Conservation (phyloP, 495 filamentous ascomycete genomes). For the Cairneyella variabilis region DNA sequence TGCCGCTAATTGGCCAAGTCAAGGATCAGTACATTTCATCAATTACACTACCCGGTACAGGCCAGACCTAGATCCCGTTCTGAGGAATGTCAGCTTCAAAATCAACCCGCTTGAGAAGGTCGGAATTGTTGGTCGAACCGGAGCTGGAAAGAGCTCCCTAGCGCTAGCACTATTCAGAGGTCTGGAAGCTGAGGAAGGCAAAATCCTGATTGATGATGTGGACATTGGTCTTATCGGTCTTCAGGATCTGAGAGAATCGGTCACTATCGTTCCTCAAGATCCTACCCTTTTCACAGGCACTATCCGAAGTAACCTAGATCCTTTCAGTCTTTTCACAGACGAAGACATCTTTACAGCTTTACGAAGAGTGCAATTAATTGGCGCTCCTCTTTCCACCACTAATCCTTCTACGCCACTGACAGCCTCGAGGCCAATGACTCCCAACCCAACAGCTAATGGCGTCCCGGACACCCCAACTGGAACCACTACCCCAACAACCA, state of each 20-base stretch:
- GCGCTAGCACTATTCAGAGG: conserved; percentile 95
- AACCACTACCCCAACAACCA: conserved; percentile 46
- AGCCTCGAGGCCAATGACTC: conserved; percentile 21
- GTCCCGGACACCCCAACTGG: conserved; percentile 12
- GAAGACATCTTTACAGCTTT: conserved; percentile 87
- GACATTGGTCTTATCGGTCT: conserved; percentile 88
- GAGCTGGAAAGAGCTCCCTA: conserved; percentile 95
- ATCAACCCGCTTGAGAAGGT: conserved; percentile 88
- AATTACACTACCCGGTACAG: conserved; percentile 88
- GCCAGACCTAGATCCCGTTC: conserved; percentile 77
- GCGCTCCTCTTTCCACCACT: conserved; percentile 31
- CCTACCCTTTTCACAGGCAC: conserved; percentile 97
- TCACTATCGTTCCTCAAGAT: conserved; percentile 98
- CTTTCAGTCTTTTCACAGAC: conserved; percentile 87
- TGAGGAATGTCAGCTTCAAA: conserved; percentile 79
- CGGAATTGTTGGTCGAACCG: conserved; percentile 94
- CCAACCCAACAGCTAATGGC: conserved; percentile 15
- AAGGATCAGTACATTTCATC: conserved; percentile 82
- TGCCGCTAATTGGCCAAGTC: conserved; percentile 73
- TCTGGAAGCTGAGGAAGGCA: conserved; percentile 88
- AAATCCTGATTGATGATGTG: conserved; percentile 85
- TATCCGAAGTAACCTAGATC: conserved; percentile 91
- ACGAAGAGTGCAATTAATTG: conserved; percentile 86
- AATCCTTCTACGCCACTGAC: conserved; percentile 26
- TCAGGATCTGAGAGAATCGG: conserved; percentile 84